These are phyloP conservation scores for Fusarium sp. DNA, from an alignment of 2,329 filamentous ascomycete genomes.

Conservation along the genomic window DNA sequence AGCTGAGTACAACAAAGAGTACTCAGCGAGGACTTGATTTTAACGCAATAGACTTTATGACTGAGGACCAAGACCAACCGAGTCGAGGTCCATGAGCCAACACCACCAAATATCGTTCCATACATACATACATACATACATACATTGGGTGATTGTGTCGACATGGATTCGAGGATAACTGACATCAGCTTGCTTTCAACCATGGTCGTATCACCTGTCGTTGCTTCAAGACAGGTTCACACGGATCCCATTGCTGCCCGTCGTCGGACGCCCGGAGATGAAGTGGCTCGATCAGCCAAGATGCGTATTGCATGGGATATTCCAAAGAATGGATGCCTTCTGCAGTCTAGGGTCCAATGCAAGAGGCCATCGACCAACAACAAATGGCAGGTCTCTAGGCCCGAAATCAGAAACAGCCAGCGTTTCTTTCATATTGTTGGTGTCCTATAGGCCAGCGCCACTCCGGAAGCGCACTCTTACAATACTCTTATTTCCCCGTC, in stretches of 20 bases:
- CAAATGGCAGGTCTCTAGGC: background rate
- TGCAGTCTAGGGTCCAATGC: conserved; percentile 8
- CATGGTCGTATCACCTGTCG: background rate
- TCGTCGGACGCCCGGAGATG: conserved; percentile 30
- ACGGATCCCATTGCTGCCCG: conserved; percentile 16
- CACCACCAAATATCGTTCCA: conserved; percentile 30
- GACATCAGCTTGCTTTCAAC: background rate
- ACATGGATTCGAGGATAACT: conserved; percentile 10
- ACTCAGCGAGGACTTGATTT: conserved; percentile 13
- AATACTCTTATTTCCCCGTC: conserved; percentile 12
- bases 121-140: conserved; percentile 17
- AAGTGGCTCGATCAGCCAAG: conserved; percentile 17
- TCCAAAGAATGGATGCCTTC: background rate
- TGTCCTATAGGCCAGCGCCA: background rate
- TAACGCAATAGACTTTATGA: conserved; percentile 46
- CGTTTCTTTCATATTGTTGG: conserved; percentile 18
- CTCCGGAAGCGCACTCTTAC: conserved; percentile 14
- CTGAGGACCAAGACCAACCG: conserved; percentile 43
- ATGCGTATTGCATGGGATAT: conserved; percentile 9
- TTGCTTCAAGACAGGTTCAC: background rate
- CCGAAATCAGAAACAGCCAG: conserved; percentile 17
- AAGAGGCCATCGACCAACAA: conserved; percentile 11
- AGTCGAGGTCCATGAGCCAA: conserved; percentile 45
- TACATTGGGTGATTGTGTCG: conserved; percentile 25
- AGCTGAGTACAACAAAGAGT: conserved; percentile 28